Evolutionary conservation across 2,329 filamentous ascomycete species (phyloP).

Genomic region (Neonectria punicea): DNA sequence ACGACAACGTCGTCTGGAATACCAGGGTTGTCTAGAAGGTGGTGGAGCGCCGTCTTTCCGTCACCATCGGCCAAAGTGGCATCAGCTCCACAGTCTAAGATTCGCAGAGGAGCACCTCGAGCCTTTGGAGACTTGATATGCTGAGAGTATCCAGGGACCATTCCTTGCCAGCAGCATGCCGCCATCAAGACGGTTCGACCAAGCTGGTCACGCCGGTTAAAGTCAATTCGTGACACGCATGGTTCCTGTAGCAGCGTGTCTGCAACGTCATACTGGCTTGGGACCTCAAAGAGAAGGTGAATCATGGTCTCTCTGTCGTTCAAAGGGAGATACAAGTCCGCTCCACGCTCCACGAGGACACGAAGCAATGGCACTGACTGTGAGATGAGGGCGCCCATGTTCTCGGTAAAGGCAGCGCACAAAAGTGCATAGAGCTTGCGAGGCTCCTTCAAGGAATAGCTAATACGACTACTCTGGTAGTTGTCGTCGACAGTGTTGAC

Average conservation of each 20-base stretch:
- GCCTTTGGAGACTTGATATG: neutral
- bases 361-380: constrained; percentile 15
- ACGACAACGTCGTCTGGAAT: constrained; percentile 20
- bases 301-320: constrained; percentile 32
- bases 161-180: constrained; percentile 23
- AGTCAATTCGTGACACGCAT: constrained; percentile 31
- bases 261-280: neutral
- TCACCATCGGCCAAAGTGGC: constrained; percentile 21
- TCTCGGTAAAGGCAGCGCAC: constrained; percentile 4
- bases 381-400: neutral
- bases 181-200: constrained; percentile 35
- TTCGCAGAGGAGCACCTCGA: constrained; percentile 8
- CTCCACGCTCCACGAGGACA: constrained; percentile 22
- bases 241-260: constrained; percentile 25
- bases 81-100: constrained; percentile 30
- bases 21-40: constrained; percentile 30
- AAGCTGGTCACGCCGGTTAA: constrained; percentile 30
- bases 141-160: neutral
- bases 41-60: constrained; percentile 36
- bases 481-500: constrained; percentile 18
- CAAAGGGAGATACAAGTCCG: constrained; percentile 31
- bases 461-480: neutral
- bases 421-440: constrained; percentile 27
- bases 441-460: neutral
- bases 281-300: constrained; percentile 29